phyloP scores from a whole-genome alignment of 169 alveolate species.

The Pseudocohnilembus persalinus region DNA sequence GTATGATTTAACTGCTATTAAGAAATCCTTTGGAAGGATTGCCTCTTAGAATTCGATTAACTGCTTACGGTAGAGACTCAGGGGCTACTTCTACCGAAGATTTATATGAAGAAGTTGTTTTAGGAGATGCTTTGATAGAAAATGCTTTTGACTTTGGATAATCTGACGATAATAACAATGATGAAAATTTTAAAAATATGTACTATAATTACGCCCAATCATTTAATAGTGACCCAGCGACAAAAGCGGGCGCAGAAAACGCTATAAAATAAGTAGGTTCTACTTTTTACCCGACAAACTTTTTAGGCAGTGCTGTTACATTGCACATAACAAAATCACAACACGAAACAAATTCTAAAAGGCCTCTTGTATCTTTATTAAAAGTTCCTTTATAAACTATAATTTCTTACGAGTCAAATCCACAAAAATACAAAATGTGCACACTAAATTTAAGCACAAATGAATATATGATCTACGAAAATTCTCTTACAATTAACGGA shows the following conservation, averaged over 20 bases:
- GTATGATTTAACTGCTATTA: neutral
- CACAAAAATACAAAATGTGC: neutral
- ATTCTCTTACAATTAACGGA: neutral
- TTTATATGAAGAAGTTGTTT: neutral
- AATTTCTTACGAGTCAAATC: too few relatives aligned
- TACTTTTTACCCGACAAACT: neutral
- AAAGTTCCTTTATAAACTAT: neutral
- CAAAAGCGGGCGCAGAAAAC: neutral
- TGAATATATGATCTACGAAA: neutral
- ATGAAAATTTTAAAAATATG: neutral
- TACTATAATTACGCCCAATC: neutral
- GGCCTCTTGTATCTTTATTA: neutral
- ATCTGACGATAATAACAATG: too few relatives aligned
- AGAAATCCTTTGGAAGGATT: neutral
- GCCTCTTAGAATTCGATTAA: neutral
- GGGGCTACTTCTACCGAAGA: neutral
- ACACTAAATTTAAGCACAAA: neutral
- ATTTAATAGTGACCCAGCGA: neutral
- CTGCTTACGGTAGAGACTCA: neutral
- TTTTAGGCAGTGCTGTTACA: neutral
- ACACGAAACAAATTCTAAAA: neutral
- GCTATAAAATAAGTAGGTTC: too few relatives aligned
- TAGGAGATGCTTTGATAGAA: neutral
- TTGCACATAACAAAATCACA: neutral
- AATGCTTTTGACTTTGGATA: neutral